phyloP scores from a whole-genome alignment of 148 eudicot genomes.

The Dianthus caryophyllus region DNA sequence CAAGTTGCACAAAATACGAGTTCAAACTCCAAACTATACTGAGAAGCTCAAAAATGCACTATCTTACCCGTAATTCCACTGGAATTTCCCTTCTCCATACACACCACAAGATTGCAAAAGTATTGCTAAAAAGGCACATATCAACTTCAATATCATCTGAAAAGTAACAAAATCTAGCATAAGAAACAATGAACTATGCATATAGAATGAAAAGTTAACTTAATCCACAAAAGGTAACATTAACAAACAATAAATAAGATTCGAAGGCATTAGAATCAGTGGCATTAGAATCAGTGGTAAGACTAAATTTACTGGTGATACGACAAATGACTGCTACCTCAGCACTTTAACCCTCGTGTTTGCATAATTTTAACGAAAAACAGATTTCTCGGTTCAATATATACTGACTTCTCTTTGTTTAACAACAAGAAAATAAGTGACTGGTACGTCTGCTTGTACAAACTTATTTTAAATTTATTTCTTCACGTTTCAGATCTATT shows the following conservation, averaged over 20 bases:
- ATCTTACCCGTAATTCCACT: slow-evolving; percentile 96
- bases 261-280: background rate
- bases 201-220: background rate
- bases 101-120: slow-evolving; percentile 64
- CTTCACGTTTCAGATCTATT: no score
- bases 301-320: no score
- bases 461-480: no score
- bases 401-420: no score
- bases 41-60: slow-evolving; percentile 19
- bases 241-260: background rate
- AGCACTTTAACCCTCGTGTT: no score
- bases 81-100: slow-evolving; percentile 94
- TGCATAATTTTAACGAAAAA: no score
- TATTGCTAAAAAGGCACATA: slow-evolving; percentile 85
- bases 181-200: slow-evolving; percentile 10
- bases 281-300: no score
- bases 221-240: background rate
- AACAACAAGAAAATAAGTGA: no score
- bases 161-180: slow-evolving; percentile 26
- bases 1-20: background rate
- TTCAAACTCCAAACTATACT: background rate
- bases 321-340: no score
- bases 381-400: no score
- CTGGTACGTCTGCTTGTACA: no score
- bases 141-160: slow-evolving; percentile 95